phyloP scores from a whole-genome alignment of 2,329 filamentous ascomycete species.

The Ceratocystis colombiana region DNA sequence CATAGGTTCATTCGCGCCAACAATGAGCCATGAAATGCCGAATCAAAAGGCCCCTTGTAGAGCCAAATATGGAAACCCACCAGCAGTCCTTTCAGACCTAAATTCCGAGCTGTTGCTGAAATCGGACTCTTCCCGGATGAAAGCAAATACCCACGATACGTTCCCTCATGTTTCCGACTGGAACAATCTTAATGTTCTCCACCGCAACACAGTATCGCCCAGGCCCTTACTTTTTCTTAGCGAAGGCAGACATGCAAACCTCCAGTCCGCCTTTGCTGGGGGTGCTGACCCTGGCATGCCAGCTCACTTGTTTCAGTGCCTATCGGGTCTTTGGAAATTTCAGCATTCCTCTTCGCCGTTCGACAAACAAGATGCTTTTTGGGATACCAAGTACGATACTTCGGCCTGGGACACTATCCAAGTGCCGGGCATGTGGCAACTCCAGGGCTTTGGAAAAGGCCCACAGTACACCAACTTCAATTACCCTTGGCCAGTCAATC shows the following conservation, averaged over 20 bases:
- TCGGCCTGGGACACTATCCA: slow-evolving; percentile 40
- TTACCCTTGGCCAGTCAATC: slow-evolving; percentile 57
- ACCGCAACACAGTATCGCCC: slow-evolving; percentile 49
- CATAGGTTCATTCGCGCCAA: not conserved
- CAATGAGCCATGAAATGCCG: not conserved
- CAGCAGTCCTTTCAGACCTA: not conserved
- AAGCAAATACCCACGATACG: not conserved
- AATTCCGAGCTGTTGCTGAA: not conserved
- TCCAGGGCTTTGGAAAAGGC: slow-evolving; percentile 52
- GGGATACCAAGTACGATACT: slow-evolving; percentile 33
- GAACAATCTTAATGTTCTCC: slow-evolving; percentile 51
- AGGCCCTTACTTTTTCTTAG: slow-evolving; percentile 48
- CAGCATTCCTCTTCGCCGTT: slow-evolving; percentile 39
- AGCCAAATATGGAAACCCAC: not conserved
- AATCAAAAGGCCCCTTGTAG: not conserved
- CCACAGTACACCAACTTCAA: slow-evolving; percentile 62
- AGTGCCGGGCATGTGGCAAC: slow-evolving; percentile 62
- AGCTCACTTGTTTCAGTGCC: slow-evolving; percentile 23
- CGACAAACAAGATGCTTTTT: slow-evolving; percentile 38
- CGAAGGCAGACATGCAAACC: slow-evolving; percentile 39
- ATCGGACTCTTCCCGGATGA: not conserved
- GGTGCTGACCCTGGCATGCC: not conserved
- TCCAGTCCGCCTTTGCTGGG: slow-evolving; percentile 30
- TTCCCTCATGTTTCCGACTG: slow-evolving; percentile 42
- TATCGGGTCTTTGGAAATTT: slow-evolving; percentile 49